These are phyloP conservation scores for Linnemannia exigua DNA, from an alignment of 192 early-diverging fungal species.

Conservation along the genomic window DNA sequence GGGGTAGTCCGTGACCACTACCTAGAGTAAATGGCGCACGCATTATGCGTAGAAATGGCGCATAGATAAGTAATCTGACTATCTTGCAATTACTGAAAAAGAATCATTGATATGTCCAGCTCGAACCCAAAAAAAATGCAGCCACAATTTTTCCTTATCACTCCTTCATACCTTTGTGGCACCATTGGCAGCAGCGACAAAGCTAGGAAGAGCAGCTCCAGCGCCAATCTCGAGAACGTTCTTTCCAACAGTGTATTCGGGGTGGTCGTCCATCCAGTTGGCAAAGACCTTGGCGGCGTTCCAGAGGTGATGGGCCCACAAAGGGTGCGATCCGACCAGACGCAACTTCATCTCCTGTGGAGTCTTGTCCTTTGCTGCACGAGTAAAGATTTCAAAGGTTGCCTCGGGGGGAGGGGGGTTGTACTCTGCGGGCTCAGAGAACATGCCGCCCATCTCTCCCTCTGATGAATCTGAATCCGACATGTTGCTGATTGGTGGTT, in stretches of 20 bases:
- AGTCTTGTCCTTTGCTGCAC: conserved; percentile 53
- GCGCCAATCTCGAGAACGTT: conserved; percentile 87
- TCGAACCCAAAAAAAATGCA: background rate
- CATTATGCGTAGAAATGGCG: background rate
- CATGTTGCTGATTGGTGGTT: conserved; percentile 5
- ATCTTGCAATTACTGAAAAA: no score
- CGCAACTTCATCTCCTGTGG: conserved; percentile 63
- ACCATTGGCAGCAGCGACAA: conserved; percentile 78
- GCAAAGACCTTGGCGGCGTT: conserved; percentile 90
- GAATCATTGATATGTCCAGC: background rate
- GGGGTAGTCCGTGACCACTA: conserved; percentile 83
- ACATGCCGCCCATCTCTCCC: conserved; percentile 55
- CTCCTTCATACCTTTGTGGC: conserved; percentile 70
- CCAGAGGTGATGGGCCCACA: conserved; percentile 94
- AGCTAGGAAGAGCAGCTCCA: conserved; percentile 85
- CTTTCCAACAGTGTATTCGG: conserved; percentile 70
- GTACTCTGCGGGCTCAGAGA: conserved; percentile 38
- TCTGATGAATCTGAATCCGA: conserved; percentile 50
- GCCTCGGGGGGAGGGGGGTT: conserved; percentile 65
- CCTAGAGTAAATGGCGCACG: conserved; percentile 24
- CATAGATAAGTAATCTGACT: background rate
- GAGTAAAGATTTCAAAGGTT: conserved; percentile 68
- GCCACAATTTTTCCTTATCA: background rate
- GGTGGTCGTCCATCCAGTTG: conserved; percentile 80
- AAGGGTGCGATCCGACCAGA: conserved; percentile 80